Base-by-base conservation (phyloP, 768 basidiomycete genomes). In the Daedaleopsis nitida region DNA sequence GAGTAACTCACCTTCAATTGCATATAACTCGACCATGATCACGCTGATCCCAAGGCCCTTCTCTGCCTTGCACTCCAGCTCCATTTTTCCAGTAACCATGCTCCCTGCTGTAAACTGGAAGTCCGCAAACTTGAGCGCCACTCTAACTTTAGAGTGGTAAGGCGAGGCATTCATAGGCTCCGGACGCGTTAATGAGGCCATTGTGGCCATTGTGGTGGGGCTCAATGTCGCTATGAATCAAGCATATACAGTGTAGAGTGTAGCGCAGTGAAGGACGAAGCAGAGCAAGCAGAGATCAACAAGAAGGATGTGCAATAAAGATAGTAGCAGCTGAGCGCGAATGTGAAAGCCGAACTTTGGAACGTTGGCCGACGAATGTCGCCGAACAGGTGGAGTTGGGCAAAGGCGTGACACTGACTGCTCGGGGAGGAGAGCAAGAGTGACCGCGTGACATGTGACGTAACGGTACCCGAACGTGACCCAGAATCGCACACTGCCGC, bases 111-210 rank as follows among this genome's bases (percentile, higher is more conserved):
- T 81, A 67, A 83, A 89, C 32, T 81, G 76, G 2, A 82, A 71
- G 64, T 89, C 82, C 1, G 83, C 80, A 8, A 91, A 77, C 8
- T 77, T 80, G 19, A 89, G 70, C 13, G 87, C 80, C 16, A 91
- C 82, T 72, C 83, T 90, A 72, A 93, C 83, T 75, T 92, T 94
- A 27, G 90, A 78, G 72, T 93, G 92, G 70, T 87, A 79, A 0
- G 86, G 81, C n/a, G 86, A 84, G 34, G 88, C 86, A 74, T 94
- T 93, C 91, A 93, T 93, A 13, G 89, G 88, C 75, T 81, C 82
- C 6, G 78, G 76, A 49, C 76, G 71, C 17, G 77, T 73, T 57
- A 76, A 76, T 11, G 56, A 63, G 17, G 76, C 70, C 71, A 75
- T 76, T 21, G 17, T 51, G n/a, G 56, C 51, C 52, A 60, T 60